Percentiles rank a stretch among this genome's conserved stretches.
Evolutionary conservation across 257 asterid genomes (phyloP).

Genomic region (Gardenia jasminoides): DNA sequence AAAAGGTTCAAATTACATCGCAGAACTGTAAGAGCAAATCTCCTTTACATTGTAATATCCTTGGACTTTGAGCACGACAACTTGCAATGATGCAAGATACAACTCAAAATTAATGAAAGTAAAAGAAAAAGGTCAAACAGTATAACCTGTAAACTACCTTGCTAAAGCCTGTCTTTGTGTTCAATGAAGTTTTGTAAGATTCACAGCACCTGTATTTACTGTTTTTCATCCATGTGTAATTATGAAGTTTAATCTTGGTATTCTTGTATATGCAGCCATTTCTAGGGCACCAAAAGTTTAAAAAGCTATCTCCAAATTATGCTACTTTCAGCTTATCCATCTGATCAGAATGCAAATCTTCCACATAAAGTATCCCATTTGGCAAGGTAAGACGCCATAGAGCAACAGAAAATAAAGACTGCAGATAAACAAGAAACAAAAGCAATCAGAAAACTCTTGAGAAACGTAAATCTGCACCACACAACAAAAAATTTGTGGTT

Average conservation of each 20-base stretch:
- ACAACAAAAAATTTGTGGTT: not conserved
- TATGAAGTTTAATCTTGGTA: too few relatives aligned
- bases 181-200: too few relatives aligned
- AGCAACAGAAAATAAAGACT: slow-evolving; percentile 76
- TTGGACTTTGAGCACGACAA: too few relatives aligned
- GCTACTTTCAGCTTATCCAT: slow-evolving; percentile 44
- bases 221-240: not conserved
- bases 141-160: too few relatives aligned
- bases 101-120: too few relatives aligned
- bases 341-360: slow-evolving; percentile 39
- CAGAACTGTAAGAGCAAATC: too few relatives aligned
- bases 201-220: too few relatives aligned
- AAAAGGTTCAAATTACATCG: too few relatives aligned
- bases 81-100: too few relatives aligned
- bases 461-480: not conserved
- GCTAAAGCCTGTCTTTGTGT: too few relatives aligned
- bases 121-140: too few relatives aligned
- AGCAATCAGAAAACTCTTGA: not conserved
- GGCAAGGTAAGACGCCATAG: slow-evolving; percentile 62
- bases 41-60: too few relatives aligned
- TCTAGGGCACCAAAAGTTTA: not conserved
- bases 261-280: not conserved
- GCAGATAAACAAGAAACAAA: slow-evolving; percentile 21
- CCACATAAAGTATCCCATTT: slow-evolving; percentile 56
- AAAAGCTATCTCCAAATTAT: slow-evolving; percentile 18